Conservation (phyloP, 192 early-diverging fungal genomes). For the Entomortierella lignicola region DNA sequence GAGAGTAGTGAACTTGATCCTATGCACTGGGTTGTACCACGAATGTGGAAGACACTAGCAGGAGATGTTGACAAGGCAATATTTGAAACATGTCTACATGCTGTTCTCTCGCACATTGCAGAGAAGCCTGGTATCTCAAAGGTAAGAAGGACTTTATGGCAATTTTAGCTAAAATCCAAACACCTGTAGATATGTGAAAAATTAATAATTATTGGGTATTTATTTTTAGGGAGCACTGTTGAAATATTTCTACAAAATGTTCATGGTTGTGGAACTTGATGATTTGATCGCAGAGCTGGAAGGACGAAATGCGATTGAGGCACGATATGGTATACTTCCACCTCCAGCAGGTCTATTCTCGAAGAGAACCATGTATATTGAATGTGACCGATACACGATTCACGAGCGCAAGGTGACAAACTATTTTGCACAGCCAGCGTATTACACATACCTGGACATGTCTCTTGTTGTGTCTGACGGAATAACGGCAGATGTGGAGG, state of each 20-base stretch:
- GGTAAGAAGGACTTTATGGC: too few species aligned
- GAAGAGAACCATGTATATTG: conserved; percentile 6
- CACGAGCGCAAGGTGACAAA: conserved; percentile 41
- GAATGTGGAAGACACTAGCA: conserved; percentile 40
- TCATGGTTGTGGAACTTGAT: conserved; percentile 28
- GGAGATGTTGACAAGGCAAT: conserved; percentile 9
- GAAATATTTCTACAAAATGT: conserved; percentile 19
- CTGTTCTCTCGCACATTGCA: conserved; percentile 29
- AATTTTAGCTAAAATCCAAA: too few species aligned
- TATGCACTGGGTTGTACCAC: conserved; percentile 10
- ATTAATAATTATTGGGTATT: too few species aligned
- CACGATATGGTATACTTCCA: conserved; percentile 14
- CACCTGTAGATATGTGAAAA: too few species aligned
- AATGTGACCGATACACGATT: conserved; percentile 33
- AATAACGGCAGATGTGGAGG: conserved; percentile 7
- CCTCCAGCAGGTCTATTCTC: conserved; percentile 21
- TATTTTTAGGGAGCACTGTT: conserved; percentile 17
- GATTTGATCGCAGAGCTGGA: conserved; percentile 40
- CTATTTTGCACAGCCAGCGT: conserved; percentile 11
- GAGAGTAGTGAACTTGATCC: not conserved
- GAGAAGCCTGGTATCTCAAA: conserved; percentile 44
- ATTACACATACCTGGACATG: conserved; percentile 39
- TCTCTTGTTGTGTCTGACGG: conserved; percentile 1
- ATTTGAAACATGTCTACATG: conserved; percentile 36
- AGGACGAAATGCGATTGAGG: conserved; percentile 12